phyloP scores from a whole-genome alignment of 164 flowering plant genomes.

The Magnolia changhungtana region DNA sequence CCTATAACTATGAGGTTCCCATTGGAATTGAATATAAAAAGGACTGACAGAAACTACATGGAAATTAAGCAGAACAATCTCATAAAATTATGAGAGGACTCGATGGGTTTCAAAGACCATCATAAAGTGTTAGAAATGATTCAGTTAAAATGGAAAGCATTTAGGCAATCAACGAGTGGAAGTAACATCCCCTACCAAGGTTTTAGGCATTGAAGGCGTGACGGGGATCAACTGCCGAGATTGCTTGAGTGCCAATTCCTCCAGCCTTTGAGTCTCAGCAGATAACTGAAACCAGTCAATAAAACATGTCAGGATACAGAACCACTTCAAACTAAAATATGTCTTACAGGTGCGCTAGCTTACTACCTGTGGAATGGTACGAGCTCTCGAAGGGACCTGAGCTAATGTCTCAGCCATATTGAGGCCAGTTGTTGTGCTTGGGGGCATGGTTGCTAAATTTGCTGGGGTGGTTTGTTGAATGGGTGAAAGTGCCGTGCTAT shows the following conservation, averaged over 20 bases:
- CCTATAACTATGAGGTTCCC: background rate
- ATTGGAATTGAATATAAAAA: background rate
- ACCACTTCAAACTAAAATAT: background rate
- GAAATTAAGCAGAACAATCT: too few relatives aligned
- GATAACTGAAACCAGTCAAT: slow-evolving; percentile 36
- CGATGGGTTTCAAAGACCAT: background rate
- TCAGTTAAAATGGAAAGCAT: background rate
- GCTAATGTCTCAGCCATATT: slow-evolving; percentile 94
- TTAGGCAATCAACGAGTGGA: background rate
- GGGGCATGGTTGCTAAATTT: slow-evolving; percentile 23
- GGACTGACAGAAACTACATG: background rate
- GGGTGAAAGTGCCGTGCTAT: slow-evolving; percentile 27
- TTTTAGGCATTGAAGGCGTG: slow-evolving; percentile 73
- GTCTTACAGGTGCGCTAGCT: background rate
- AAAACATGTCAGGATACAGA: slow-evolving; percentile 1
- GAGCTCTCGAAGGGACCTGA: slow-evolving; percentile 63
- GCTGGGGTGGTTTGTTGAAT: slow-evolving; percentile 37
- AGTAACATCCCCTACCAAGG: slow-evolving; percentile 39
- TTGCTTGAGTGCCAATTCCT: slow-evolving; percentile 79
- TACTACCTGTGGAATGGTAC: slow-evolving; percentile 63
- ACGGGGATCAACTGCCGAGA: slow-evolving; percentile 80
- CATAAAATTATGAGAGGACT: background rate
- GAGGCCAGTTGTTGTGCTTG: slow-evolving; percentile 45
- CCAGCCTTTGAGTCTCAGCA: slow-evolving; percentile 68
- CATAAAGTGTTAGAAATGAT: background rate